Conservation (phyloP, 2,329 filamentous ascomycete genomes). For the Calonectria fujianensis region DNA sequence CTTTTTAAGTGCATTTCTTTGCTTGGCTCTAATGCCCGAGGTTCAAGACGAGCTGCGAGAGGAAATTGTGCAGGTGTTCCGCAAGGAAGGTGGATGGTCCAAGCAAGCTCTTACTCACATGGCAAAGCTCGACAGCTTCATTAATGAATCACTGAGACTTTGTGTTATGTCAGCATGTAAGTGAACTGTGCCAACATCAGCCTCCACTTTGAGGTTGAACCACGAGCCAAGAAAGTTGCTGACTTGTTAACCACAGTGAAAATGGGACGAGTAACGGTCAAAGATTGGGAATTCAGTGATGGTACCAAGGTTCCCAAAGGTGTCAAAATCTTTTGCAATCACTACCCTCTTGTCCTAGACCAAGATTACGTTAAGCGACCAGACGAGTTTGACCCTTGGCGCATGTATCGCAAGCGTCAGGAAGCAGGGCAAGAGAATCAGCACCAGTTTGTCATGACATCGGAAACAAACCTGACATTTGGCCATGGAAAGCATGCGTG, state of each 20-base stretch:
- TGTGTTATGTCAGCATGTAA: constrained; percentile 7
- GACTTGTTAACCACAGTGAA: background rate
- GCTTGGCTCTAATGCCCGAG: background rate
- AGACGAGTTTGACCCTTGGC: constrained; percentile 22
- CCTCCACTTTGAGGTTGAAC: no score
- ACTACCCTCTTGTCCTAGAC: constrained; percentile 2
- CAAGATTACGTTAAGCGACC: constrained; percentile 3
- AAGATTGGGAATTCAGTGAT: constrained; percentile 11
- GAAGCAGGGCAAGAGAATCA: constrained; percentile 29
- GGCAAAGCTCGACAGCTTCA: background rate
- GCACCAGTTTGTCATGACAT: constrained; percentile 29
- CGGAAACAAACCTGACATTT: constrained; percentile 28
- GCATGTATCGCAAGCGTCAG: constrained; percentile 26
- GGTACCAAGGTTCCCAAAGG: constrained; percentile 6
- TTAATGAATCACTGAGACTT: background rate
- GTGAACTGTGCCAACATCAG: background rate
- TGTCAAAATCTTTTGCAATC: constrained; percentile 12
- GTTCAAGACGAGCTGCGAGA: constrained; percentile 5
- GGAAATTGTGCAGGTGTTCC: background rate
- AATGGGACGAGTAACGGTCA: constrained; percentile 9
- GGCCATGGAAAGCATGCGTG: constrained; percentile 10
- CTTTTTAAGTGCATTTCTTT: constrained; percentile 1
- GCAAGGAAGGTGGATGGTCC: constrained; percentile 13
- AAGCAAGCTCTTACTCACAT: constrained; percentile 5
- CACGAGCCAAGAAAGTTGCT: background rate